Conservation (phyloP, 352 stramenopile genomes). For the Pythium apleroticum region DNA sequence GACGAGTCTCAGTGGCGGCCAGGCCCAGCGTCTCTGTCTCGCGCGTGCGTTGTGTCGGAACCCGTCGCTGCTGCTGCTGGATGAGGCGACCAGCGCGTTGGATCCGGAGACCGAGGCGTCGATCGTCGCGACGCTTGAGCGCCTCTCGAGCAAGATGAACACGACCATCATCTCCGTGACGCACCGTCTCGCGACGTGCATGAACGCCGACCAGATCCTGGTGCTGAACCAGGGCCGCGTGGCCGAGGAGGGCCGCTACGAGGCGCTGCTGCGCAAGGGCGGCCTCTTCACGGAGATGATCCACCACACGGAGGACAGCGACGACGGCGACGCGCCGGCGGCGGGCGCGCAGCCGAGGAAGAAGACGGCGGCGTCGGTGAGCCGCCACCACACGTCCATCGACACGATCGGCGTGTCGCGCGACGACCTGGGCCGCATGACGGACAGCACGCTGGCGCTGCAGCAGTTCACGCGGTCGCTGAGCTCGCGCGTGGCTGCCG, state of each 20-base stretch:
- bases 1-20: slow-evolving; percentile 83
- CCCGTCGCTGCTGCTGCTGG: slow-evolving; percentile 75
- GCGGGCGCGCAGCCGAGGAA: slow-evolving; percentile 28
- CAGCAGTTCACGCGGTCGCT: slow-evolving; percentile 82
- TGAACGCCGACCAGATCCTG: slow-evolving; percentile 80
- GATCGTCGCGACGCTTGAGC: slow-evolving; percentile 83
- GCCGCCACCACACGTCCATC: slow-evolving; percentile 19
- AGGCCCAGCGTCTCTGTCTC: slow-evolving; percentile 85
- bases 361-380: slow-evolving; percentile 14
- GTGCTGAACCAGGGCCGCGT: slow-evolving; percentile 69
- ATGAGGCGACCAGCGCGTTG: slow-evolving; percentile 86
- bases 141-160: slow-evolving; percentile 79
- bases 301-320: slow-evolving; percentile 62
- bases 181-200: slow-evolving; percentile 74
- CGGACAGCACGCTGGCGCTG: slow-evolving; percentile 53
- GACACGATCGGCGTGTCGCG: slow-evolving; percentile 21
- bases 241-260: slow-evolving; percentile 74
- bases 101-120: slow-evolving; percentile 86
- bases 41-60: slow-evolving; percentile 78
- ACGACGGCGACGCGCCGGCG: slow-evolving; percentile 37
- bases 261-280: slow-evolving; percentile 36
- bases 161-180: slow-evolving; percentile 90
- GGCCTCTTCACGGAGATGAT: slow-evolving; percentile 88
- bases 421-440: slow-evolving; percentile 5
- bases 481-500: slow-evolving; percentile 67